Evolutionary conservation across 768 basidiomycete genomes (phyloP), one percentile per base, ranked within the genome.

Genomic region (Agaricus blazei): DNA sequence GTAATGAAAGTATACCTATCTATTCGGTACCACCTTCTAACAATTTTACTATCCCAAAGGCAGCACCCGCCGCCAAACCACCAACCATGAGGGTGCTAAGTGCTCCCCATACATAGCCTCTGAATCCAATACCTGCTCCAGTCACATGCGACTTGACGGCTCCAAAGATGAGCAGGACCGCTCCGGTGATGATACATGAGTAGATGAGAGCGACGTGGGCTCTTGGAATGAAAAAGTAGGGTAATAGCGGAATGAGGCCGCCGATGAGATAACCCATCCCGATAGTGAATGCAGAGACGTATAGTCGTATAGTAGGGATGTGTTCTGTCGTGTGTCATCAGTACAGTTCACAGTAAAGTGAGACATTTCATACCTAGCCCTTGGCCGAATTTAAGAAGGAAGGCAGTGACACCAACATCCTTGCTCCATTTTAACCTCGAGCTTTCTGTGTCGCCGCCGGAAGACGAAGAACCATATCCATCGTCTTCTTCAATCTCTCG

Each of bases 331-430:
- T 52, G 36, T 19, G 43, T 42, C 36, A 31, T 58, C 15, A 47
- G 28, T 4, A 50, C n/a, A 28, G 31, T 19, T 9, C 29, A 4
- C 12, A n/a, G 23, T 34, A 26, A 36, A 37, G 42, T 31, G 48
- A 45, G 15, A 29, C 8, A 19, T 43, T 54, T 29, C 85, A 59
- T 64, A 90, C 89, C 89, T 50, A 97, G 65, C 15, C 94, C 93
- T 67, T 90, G 88, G n/a, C 95, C 95, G 62, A 98, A 98, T 71
- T 93, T 97, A 62, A 98, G 80, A 63, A 99, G 72, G 74, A 99
- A 99, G 2, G 93, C 84, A 0, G 96, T 95, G 38, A 98, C 68
- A 0, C 97, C 97, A 58, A 93, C 83, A 28, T 88, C 84, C 45
- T 83, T 81, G 59, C 82, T 84, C 84, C 87, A 90, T 59, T 77